phyloP scores from a whole-genome alignment of 1,139 yeast species.

The Debaryomyces subglobosus region DNA sequence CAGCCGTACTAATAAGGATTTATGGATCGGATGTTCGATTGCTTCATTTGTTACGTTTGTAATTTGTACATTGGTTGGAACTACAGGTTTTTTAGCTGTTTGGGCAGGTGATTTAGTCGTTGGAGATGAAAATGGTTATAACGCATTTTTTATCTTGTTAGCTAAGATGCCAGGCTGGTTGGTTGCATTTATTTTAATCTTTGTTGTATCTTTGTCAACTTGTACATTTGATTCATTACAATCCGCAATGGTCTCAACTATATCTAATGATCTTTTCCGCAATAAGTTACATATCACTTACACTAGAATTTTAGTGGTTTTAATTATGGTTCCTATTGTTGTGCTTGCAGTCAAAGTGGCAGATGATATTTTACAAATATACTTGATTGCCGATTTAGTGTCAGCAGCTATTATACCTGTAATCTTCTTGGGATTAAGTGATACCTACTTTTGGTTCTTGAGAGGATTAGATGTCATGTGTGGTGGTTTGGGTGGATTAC shows the following conservation, averaged over 20 bases:
- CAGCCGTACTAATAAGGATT: slow-evolving; percentile 73
- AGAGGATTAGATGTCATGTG: slow-evolving; percentile 81
- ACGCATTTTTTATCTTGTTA: slow-evolving; percentile 72
- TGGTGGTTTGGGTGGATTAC: slow-evolving; percentile 82
- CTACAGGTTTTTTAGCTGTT: slow-evolving; percentile 84
- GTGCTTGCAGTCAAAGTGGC: slow-evolving; percentile 84
- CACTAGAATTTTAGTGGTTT: slow-evolving; percentile 70
- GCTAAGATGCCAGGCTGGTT: slow-evolving; percentile 86
- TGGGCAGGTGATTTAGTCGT: slow-evolving; percentile 79
- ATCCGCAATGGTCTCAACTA: slow-evolving; percentile 85
- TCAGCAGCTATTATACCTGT: slow-evolving; percentile 87
- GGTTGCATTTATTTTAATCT: slow-evolving; percentile 78
- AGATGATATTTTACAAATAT: slow-evolving; percentile 80
- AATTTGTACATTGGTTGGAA: slow-evolving; percentile 73
- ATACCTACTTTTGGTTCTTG: slow-evolving; percentile 62
- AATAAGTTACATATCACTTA: slow-evolving; percentile 70
- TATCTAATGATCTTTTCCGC: slow-evolving; percentile 87
- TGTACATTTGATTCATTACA: slow-evolving; percentile 90
- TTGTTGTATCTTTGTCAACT: slow-evolving; percentile 72
- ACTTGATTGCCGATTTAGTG: slow-evolving; percentile 86
- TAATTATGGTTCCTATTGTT: slow-evolving; percentile 81
- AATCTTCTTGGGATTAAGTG: slow-evolving; percentile 77
- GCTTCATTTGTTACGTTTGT: slow-evolving; percentile 70
- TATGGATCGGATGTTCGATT: slow-evolving; percentile 71
- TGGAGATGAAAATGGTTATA: slow-evolving; percentile 61